Conservation (phyloP, 2,329 filamentous ascomycete species). For the Allantophomopsis cytisporea region DNA sequence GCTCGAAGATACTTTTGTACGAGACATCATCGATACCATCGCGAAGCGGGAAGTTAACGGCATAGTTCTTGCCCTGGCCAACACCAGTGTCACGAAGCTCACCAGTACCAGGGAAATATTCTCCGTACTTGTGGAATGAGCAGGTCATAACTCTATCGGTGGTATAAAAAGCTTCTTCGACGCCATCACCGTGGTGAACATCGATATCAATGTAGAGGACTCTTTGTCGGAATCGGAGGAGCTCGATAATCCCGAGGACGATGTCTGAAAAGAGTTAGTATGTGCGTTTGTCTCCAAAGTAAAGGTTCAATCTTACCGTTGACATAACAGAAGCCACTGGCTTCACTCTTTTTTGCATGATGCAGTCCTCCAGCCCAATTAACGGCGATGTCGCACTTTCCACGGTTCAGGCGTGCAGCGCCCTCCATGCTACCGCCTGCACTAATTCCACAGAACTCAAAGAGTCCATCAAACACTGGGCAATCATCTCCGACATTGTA, state of each 20-base stretch:
- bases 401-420: conserved; percentile 75
- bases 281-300: conserved; percentile 19
- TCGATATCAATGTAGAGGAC: conserved; percentile 98
- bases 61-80: conserved; percentile 78
- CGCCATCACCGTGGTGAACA: conserved; percentile 85
- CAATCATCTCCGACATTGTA: conserved; percentile 97
- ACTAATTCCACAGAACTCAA: conserved; percentile 90
- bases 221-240: conserved; percentile 79
- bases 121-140: conserved; percentile 93
- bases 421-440: conserved; percentile 90
- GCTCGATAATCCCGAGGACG: conserved; percentile 84
- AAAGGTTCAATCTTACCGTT: conserved; percentile 52
- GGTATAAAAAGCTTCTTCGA: conserved; percentile 87
- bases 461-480: conserved; percentile 95
- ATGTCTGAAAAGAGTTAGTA: conserved; percentile 56
- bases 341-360: conserved; percentile 94
- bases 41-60: conserved; percentile 81
- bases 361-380: conserved; percentile 98
- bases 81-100: conserved; percentile 77
- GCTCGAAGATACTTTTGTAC: conserved; percentile 84
- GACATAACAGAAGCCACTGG: conserved; percentile 95
- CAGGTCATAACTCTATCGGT: conserved; percentile 88
- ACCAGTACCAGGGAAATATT: conserved; percentile 89
- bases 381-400: conserved; percentile 91
- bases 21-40: conserved; percentile 84